These are phyloP conservation scores for Penicillium aurantiogriseum DNA, from an alignment of 2,329 filamentous ascomycete species.

Conservation along the genomic window DNA sequence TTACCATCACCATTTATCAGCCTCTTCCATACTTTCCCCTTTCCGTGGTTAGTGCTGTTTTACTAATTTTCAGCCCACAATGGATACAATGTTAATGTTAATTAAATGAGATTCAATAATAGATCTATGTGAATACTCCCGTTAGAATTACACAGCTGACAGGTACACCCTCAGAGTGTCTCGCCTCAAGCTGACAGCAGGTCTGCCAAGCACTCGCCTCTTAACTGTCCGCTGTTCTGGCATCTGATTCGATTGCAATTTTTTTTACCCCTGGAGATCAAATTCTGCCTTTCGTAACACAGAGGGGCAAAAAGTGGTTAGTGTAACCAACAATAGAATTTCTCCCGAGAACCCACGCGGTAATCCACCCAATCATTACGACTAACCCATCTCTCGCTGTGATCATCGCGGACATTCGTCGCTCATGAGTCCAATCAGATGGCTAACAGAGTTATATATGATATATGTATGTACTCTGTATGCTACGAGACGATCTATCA, in stretches of 20 bases:
- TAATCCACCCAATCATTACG: constrained; percentile 21
- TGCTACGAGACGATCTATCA: neutral
- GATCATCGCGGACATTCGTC: constrained; percentile 20
- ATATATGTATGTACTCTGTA: neutral
- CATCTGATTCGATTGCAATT: neutral
- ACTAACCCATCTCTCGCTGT: constrained; percentile 13
- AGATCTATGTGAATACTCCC: neutral
- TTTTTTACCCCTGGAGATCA: constrained; percentile 1
- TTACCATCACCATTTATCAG: neutral
- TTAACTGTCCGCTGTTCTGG: neutral
- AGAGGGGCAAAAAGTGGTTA: constrained; percentile 10
- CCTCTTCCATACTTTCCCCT: neutral
- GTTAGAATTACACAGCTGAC: neutral
- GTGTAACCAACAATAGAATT: neutral
- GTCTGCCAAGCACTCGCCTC: neutral
- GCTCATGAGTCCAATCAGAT: constrained; percentile 14
- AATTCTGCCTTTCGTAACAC: neutral
- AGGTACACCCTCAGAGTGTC: neutral
- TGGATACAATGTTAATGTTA: neutral
- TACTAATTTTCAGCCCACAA: neutral
- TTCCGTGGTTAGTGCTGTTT: neutral
- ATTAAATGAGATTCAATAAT: neutral
- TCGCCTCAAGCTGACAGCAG: neutral
- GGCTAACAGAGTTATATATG: neutral
- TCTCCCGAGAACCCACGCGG: constrained; percentile 13